A percentile compares a stretch with the other conserved stretches of the same genome.
These are phyloP conservation scores for Jaenimonas drosophilae DNA, from an alignment of 208 protist species.

Conservation along the genomic window DNA sequence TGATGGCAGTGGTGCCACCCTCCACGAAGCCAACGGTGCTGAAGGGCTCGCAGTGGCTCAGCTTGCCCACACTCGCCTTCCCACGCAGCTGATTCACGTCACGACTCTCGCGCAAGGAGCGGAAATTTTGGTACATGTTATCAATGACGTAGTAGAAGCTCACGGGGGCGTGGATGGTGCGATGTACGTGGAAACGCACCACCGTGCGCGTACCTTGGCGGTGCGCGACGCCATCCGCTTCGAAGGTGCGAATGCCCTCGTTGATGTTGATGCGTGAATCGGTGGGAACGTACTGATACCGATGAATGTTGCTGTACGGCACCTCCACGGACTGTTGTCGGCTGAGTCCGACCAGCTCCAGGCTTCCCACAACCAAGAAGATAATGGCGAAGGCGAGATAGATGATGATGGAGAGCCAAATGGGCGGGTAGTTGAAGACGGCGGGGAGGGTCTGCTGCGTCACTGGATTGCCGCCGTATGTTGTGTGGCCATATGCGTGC, in stretches of 20 bases:
- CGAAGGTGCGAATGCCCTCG: constrained; percentile 42
- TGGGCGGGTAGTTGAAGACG: constrained; percentile 40
- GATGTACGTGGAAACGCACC: constrained; percentile 30
- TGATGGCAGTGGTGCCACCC: constrained; percentile 4
- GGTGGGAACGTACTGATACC: constrained; percentile 69
- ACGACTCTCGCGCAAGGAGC: constrained; percentile 82
- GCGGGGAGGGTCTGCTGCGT: constrained; percentile 68
- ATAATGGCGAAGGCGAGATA: constrained; percentile 41
- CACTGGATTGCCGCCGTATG: constrained; percentile 66
- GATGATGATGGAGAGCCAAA: constrained; percentile 34
- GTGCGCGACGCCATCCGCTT: constrained; percentile 27
- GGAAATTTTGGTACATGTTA: constrained; percentile 97
- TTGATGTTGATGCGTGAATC: constrained; percentile 60
- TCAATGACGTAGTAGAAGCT: constrained; percentile 96
- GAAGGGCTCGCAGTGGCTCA: constrained; percentile 49
- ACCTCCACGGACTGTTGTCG: constrained; percentile 18
- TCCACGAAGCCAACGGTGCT: constrained; percentile 29
- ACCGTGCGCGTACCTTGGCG: constrained; percentile 63
- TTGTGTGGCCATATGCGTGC: no score
- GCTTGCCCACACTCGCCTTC: constrained; percentile 11
- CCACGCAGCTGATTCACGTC: constrained; percentile 52
- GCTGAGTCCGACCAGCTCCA: constrained; percentile 23
- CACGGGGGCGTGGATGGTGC: constrained; percentile 82
- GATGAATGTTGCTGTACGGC: constrained; percentile 54
- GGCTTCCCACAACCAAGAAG: constrained; percentile 31